Evolutionary conservation across 768 basidiomycete species (phyloP), one percentile per base, ranked within the genome.

Genomic region (Panellus pusillus): DNA sequence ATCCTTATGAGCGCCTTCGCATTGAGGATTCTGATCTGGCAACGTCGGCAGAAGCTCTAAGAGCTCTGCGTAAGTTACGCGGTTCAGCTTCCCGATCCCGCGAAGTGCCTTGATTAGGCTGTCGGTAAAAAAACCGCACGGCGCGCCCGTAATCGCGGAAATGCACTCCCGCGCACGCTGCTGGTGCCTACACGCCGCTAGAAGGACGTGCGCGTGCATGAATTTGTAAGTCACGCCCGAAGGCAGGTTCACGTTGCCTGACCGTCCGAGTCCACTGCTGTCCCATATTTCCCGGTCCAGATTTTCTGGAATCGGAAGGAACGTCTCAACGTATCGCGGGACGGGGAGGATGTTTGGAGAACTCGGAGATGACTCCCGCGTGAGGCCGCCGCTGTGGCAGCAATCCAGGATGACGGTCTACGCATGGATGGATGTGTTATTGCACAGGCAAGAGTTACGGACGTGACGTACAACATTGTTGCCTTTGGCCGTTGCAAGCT

Each of bases 351-450:
- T 40, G 40, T 35, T 28, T 7, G 44, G 11, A 11, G 32, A 7
- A 35, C 40, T 24, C 24, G 24, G 24, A 24, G 24, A 13, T 15
- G 48, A 28, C 5, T 27, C 45, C 14, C 50, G 45, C 12, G 55
- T 47, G 11, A 20, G 19, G 3, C 46, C 19, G 5, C 46, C 56
- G 1, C 50, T 52, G 44, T 60, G 46, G n/a, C 54, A 47, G 43
- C 58, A 60, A 29, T 60, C 58, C 9, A 60, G 24, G 42, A 60
- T 60, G 15, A 56, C 54, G 17, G 58, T 60, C 58, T 60, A 36
- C 19, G 3, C 19, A 43, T 2, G 11, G 20, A 36, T 8, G 14
- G 38, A 36, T 27, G 24, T 15, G 6, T n/a, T 24, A 42, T 47
- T 35, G 20, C 24, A 27, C 8, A 1, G 20, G 12, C 24, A 24